Evolutionary conservation across 2,329 filamentous ascomycete genomes (phyloP).

Genomic region (Chaetothyriales sp.): DNA sequence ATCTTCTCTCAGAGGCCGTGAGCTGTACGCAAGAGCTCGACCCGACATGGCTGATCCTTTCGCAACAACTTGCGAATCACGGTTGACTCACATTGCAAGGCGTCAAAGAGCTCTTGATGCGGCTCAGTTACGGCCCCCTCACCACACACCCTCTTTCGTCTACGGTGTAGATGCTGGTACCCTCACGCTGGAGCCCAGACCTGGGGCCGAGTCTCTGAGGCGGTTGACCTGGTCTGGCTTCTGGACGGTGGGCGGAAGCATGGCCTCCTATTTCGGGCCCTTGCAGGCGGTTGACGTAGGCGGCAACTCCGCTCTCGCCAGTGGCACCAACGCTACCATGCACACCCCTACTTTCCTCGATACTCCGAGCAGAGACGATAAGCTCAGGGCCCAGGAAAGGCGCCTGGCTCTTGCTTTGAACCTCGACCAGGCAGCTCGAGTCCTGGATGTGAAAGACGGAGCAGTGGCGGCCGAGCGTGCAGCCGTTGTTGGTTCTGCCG

Average conservation of each 20-base stretch:
- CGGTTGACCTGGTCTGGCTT: constrained; percentile 55
- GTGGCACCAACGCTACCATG: constrained; percentile 57
- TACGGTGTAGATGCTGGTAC: constrained; percentile 40
- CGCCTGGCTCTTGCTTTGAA: constrained; percentile 68
- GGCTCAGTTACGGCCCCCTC: constrained; percentile 10
- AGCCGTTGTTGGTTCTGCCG: neutral
- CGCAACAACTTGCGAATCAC: constrained; percentile 26
- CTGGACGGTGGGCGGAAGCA: constrained; percentile 64
- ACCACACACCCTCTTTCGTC: constrained; percentile 16
- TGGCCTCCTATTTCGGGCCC: constrained; percentile 37
- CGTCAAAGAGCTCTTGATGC: constrained; percentile 8
- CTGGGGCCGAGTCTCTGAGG: constrained; percentile 20
- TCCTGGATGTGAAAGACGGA: constrained; percentile 37
- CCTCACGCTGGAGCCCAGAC: constrained; percentile 22
- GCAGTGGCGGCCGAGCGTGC: neutral
- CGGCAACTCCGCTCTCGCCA: constrained; percentile 50
- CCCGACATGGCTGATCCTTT: constrained; percentile 41
- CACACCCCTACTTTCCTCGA: constrained; percentile 45
- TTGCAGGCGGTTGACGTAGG: constrained; percentile 44
- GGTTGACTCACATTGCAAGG: constrained; percentile 8
- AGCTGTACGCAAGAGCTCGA: constrained; percentile 33
- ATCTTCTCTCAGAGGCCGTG: constrained; percentile 22
- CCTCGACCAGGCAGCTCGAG: constrained; percentile 54
- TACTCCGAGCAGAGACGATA: constrained; percentile 40
- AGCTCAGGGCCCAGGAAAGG: constrained; percentile 55